Conservation (phyloP, 208 protist species). For the Acanthamoeba polyphaga region DNA sequence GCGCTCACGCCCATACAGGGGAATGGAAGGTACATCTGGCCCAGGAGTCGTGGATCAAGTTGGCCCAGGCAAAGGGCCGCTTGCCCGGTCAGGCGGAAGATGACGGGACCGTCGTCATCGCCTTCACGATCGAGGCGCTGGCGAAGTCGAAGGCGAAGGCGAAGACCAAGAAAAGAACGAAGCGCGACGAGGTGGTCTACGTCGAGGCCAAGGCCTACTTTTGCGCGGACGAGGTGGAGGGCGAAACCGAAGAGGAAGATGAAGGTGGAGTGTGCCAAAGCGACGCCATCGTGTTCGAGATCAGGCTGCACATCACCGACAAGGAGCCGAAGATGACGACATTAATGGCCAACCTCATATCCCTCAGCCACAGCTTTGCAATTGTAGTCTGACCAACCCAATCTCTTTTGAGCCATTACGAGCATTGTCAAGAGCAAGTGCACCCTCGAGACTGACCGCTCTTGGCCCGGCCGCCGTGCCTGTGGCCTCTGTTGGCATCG, state of each 20-base stretch:
- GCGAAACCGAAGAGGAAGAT: background rate
- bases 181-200: background rate
- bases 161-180: background rate
- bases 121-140: background rate
- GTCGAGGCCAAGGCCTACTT: background rate
- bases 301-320: background rate
- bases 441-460: no score
- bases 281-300: background rate
- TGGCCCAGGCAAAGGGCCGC: background rate
- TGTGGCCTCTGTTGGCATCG: no score
- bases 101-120: background rate
- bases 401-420: no score
- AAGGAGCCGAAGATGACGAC: background rate
- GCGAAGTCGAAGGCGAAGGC: no score
- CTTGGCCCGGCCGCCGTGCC: no score
- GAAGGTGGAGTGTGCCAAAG: background rate
- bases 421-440: no score
- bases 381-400: background rate
- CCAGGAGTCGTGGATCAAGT: background rate
- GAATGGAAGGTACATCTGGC: background rate
- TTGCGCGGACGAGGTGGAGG: background rate
- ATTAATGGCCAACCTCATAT: background rate
- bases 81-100: background rate
- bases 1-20: background rate
- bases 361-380: background rate